Evolutionary conservation across 768 basidiomycete genomes (phyloP).

Genomic region (Naganishia randhawae): DNA sequence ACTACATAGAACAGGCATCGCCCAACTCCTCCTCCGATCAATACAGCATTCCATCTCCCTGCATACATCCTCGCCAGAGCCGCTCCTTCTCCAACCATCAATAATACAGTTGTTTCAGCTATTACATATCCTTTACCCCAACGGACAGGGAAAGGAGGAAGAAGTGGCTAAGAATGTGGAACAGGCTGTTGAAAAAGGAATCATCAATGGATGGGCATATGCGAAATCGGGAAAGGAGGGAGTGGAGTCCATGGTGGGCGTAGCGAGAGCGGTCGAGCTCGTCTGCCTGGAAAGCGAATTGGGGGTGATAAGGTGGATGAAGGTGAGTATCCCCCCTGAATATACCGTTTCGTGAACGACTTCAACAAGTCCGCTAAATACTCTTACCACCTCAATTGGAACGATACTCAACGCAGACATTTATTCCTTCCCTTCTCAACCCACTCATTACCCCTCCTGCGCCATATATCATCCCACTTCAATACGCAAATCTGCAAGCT

Average conservation of each 20-base stretch:
- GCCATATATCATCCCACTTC: slow-evolving; percentile 34
- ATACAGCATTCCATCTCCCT: slow-evolving; percentile 45
- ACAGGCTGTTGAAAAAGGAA: slow-evolving; percentile 43
- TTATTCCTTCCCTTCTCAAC: slow-evolving; percentile 44
- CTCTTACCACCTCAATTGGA: no score
- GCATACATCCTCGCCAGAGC: slow-evolving; percentile 35
- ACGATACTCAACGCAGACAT: slow-evolving; percentile 35
- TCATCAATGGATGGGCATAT: slow-evolving; percentile 47
- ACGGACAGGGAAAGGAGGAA: slow-evolving; percentile 29
- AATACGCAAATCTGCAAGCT: slow-evolving; percentile 39
- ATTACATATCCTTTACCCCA: slow-evolving; percentile 24
- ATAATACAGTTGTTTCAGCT: slow-evolving; percentile 32
- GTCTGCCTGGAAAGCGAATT: slow-evolving; percentile 39
- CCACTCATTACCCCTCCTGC: slow-evolving; percentile 41
- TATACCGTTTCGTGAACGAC: background rate
- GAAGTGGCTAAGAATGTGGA: slow-evolving; percentile 39
- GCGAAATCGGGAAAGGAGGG: slow-evolving; percentile 40
- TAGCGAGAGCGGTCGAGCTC: slow-evolving; percentile 37
- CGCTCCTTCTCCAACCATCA: slow-evolving; percentile 37
- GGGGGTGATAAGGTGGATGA: slow-evolving; percentile 46
- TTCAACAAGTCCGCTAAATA: background rate
- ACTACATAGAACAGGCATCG: slow-evolving; percentile 47
- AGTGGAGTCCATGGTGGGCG: slow-evolving; percentile 33
- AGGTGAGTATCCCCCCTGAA: slow-evolving; percentile 33
- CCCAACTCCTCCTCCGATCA: slow-evolving; percentile 40